A percentile compares a stretch with the other conserved stretches of the same genome.
phyloP scores from a whole-genome alignment of 495 filamentous ascomycete genomes.

The Thozetella sp. region DNA sequence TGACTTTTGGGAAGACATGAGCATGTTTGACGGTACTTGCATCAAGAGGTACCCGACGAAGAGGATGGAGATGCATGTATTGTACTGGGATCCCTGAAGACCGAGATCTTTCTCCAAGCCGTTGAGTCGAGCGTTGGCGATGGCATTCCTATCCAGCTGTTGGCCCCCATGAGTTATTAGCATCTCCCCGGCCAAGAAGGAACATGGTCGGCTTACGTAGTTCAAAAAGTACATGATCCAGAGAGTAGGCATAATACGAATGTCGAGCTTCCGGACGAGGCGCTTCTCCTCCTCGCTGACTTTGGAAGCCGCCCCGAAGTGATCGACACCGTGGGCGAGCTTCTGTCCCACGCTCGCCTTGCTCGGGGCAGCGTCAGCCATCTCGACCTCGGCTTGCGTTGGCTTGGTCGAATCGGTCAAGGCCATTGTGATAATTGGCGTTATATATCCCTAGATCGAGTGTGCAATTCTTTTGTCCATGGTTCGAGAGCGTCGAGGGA shows the following conservation, averaged over 20 bases:
- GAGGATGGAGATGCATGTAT: constrained; percentile 49
- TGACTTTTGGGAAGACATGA: constrained; percentile 22
- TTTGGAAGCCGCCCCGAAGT: not conserved
- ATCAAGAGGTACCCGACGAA: constrained; percentile 48
- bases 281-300: constrained; percentile 17
- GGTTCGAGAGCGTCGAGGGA: no score
- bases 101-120: constrained; percentile 47
- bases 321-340: not conserved
- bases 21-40: constrained; percentile 40
- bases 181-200: not conserved
- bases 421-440: not conserved
- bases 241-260: constrained; percentile 34
- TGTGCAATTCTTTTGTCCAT: no score
- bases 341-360: not conserved
- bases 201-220: constrained; percentile 28
- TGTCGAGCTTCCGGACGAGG: constrained; percentile 45
- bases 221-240: constrained; percentile 54
- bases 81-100: constrained; percentile 48
- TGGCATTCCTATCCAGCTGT: constrained; percentile 42
- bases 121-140: constrained; percentile 19
- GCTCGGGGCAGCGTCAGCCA: not conserved
- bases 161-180: not conserved
- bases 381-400: not conserved
- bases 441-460: no score
- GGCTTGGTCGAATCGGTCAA: not conserved